phyloP scores from a whole-genome alignment of 176 grass and related monocot species.

The Avena eriantha region DNA sequence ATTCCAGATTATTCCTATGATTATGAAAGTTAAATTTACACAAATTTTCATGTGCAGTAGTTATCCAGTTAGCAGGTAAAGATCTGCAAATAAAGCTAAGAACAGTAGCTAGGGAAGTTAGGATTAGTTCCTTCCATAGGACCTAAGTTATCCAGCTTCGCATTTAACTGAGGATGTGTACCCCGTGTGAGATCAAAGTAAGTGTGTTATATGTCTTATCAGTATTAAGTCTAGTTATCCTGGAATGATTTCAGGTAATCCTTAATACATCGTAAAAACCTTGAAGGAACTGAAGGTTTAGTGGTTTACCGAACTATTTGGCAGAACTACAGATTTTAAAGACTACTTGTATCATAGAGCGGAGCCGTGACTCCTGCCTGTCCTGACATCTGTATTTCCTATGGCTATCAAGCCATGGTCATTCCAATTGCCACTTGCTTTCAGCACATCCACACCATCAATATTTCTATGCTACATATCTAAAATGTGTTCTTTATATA shows the following conservation, averaged over 20 bases:
- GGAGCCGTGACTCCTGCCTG: background rate
- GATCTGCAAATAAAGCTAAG: background rate
- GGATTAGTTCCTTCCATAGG: slow-evolving; percentile 10
- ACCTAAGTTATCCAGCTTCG: slow-evolving; percentile 13
- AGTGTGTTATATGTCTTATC: background rate
- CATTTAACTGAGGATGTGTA: background rate
- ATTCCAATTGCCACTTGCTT: slow-evolving; percentile 14
- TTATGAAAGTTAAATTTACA: background rate
- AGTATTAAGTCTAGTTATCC: background rate
- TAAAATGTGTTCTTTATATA: slow-evolving; percentile 1
- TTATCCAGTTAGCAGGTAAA: background rate
- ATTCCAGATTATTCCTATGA: slow-evolving; percentile 35
- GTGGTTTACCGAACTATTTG: background rate
- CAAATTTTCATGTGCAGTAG: background rate
- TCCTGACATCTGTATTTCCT: background rate
- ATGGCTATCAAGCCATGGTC: slow-evolving; percentile 14
- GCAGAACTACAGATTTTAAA: background rate
- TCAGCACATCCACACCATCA: background rate
- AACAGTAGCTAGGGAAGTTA: slow-evolving; percentile 7
- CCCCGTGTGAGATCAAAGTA: background rate
- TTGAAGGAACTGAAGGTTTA: slow-evolving; percentile 6
- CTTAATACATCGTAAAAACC: background rate
- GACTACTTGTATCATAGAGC: background rate
- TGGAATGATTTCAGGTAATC: background rate
- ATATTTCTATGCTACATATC: background rate